A percentile compares a stretch with the other conserved stretches of the same genome.
These are phyloP conservation scores for Aspergillus biplanus DNA, from an alignment of 495 filamentous ascomycete genomes.

Conservation along the genomic window DNA sequence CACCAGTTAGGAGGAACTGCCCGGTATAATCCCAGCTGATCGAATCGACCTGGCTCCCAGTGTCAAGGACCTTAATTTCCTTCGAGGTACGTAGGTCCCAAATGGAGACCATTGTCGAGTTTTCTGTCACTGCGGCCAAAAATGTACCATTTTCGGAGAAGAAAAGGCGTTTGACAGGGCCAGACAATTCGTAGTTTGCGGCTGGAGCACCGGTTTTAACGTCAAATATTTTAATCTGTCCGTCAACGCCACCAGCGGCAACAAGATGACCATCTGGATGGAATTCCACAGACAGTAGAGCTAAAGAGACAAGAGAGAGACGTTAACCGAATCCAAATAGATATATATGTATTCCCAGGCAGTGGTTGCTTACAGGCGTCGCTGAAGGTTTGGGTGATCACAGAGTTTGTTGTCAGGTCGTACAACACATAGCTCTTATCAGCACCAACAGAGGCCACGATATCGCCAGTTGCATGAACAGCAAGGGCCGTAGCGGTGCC, in stretches of 20 bases:
- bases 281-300: conserved; percentile 77
- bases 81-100: conserved; percentile 89
- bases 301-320: conserved; percentile 43
- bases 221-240: conserved; percentile 84
- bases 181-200: conserved; percentile 68
- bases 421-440: conserved; percentile 96
- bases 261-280: conserved; percentile 97
- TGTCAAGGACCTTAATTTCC: conserved; percentile 77
- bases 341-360: background rate
- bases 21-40: conserved; percentile 93
- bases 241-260: conserved; percentile 74
- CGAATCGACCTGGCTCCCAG: conserved; percentile 70
- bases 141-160: conserved; percentile 99
- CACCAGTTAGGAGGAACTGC: conserved; percentile 85
- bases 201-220: conserved; percentile 72
- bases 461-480: conserved; percentile 80
- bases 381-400: conserved; percentile 76
- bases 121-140: conserved; percentile 77
- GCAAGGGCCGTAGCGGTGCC: conserved; percentile 77
- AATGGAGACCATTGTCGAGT: conserved; percentile 74
- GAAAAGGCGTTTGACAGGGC: conserved; percentile 69
- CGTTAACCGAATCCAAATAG: conserved; percentile 14
- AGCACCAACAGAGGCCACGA: conserved; percentile 83
- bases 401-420: conserved; percentile 68
- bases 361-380: conserved; percentile 69